Evolutionary conservation across 2,329 filamentous ascomycete genomes (phyloP).

Genomic region (Incumbomyces lentus): DNA sequence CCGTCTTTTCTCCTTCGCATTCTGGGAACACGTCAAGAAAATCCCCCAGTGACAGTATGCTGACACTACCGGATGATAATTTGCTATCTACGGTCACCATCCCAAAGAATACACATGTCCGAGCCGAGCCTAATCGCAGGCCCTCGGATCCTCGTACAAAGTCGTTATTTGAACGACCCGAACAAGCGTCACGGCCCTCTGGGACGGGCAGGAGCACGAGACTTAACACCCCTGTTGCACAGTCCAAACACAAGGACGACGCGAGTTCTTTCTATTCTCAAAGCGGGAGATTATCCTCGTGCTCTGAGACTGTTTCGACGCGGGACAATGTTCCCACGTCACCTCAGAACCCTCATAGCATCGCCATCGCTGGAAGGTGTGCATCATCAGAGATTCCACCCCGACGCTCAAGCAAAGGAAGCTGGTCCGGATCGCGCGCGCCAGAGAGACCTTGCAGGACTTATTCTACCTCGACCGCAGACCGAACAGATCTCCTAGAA

Average conservation of each 20-base stretch:
- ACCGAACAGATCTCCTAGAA: background rate
- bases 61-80: background rate
- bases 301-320: background rate
- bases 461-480: background rate
- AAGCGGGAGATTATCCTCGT: constrained; percentile 7
- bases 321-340: constrained; percentile 4
- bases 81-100: background rate
- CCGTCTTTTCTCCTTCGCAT: constrained; percentile 6
- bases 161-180: constrained; percentile 13
- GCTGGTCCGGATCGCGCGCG: background rate
- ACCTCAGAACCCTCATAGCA: constrained; percentile 12
- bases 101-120: constrained; percentile 2
- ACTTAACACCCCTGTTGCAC: background rate
- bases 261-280: constrained; percentile 17
- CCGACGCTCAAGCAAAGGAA: background rate
- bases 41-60: background rate
- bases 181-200: constrained; percentile 1
- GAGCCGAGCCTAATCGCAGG: constrained; percentile 14
- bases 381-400: background rate
- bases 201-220: constrained; percentile 4
- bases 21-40: constrained; percentile 5
- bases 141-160: constrained; percentile 18
- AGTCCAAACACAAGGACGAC: constrained; percentile 5
- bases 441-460: background rate
- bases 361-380: constrained; percentile 18